Conservation (phyloP, 1,139 yeast genomes). For the Hyphopichia wangnamkhiaoensis region DNA sequence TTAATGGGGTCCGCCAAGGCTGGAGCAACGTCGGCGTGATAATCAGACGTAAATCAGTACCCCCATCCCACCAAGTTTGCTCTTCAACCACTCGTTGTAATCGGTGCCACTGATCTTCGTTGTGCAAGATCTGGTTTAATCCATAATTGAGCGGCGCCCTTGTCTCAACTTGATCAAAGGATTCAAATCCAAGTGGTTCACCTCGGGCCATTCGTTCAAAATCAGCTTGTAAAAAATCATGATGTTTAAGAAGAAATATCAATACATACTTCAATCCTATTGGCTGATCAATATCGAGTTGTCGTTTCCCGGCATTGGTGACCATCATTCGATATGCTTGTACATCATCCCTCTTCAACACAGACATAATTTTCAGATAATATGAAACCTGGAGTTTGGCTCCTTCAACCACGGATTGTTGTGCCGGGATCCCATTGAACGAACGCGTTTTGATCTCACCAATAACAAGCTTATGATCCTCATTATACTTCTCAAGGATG, state of each 20-base stretch:
- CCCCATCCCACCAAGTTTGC: neutral
- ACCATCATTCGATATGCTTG: conserved; percentile 36
- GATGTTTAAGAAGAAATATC: conserved; percentile 35
- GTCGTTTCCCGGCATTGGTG: conserved; percentile 46
- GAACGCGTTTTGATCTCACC: conserved; percentile 65
- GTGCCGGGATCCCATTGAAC: conserved; percentile 42
- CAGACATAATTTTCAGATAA: conserved; percentile 48
- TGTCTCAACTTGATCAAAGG: conserved; percentile 30
- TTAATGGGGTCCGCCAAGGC: conserved; percentile 55
- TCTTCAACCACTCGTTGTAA: too few relatives aligned
- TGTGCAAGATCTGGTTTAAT: conserved; percentile 3
- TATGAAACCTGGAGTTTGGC: conserved; percentile 60
- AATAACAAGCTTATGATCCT: conserved; percentile 25
- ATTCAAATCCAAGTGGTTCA: conserved; percentile 38
- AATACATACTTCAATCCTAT: conserved; percentile 40
- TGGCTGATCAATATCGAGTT: conserved; percentile 50
- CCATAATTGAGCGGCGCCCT: neutral
- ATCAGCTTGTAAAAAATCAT: conserved; percentile 40
- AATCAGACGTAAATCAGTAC: too few relatives aligned
- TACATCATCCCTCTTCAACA: conserved; percentile 24
- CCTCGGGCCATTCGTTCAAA: conserved; percentile 50
- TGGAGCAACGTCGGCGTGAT: neutral
- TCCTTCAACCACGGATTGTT: conserved; percentile 45
- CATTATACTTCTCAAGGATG: conserved; percentile 17
- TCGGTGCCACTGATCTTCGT: neutral